phyloP scores from a whole-genome alignment of 805 yeast genomes.

The Sugiyamaella americana region DNA sequence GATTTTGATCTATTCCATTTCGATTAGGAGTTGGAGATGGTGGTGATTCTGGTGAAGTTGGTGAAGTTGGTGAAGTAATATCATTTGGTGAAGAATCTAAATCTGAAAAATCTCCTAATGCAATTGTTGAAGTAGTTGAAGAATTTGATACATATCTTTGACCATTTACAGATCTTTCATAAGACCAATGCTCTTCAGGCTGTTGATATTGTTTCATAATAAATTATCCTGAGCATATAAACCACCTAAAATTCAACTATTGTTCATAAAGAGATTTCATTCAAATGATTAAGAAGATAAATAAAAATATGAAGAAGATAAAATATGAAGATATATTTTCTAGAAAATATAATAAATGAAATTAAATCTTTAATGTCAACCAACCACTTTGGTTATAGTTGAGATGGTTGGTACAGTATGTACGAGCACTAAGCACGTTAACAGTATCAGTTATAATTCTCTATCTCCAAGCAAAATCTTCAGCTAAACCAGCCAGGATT shows the following conservation, averaged over 20 bases:
- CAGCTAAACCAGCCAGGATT: neutral
- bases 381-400: neutral
- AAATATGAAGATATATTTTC: neutral
- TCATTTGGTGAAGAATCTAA: neutral
- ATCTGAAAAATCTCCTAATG: neutral
- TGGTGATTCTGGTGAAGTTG: neutral
- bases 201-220: neutral
- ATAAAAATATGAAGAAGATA: neutral
- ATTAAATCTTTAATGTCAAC: no score
- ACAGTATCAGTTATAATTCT: neutral
- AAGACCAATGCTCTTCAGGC: neutral
- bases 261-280: neutral
- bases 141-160: neutral
- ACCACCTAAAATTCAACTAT: no score
- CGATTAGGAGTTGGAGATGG: neutral
- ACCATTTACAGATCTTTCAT: neutral
- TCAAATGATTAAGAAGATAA: neutral
- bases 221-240: no score
- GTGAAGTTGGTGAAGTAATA: neutral
- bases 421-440: neutral
- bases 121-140: neutral
- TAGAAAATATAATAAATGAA: neutral
- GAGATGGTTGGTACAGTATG: neutral
- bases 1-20: neutral
- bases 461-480: neutral